These are phyloP conservation scores for Ogataea siamensis DNA, from an alignment of 805 yeast species.

Conservation along the genomic window DNA sequence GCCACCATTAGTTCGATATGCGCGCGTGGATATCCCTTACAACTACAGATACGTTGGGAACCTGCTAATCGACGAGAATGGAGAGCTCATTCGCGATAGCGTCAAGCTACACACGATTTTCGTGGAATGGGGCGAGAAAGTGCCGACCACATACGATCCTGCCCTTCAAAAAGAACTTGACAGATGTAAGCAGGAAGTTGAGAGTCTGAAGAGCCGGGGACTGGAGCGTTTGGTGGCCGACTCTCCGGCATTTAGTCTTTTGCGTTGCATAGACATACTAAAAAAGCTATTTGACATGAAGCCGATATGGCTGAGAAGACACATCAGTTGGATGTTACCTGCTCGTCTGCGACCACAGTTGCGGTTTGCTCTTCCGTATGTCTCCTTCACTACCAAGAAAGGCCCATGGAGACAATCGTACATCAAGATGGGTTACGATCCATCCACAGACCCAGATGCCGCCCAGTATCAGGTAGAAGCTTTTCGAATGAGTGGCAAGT, in stretches of 20 bases:
- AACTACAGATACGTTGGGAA: conserved; percentile 77
- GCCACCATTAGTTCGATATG: conserved; percentile 85
- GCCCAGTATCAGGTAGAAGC: conserved; percentile 82
- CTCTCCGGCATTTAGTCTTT: conserved; percentile 34
- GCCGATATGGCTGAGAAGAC: conserved; percentile 86
- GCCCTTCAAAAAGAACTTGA: conserved; percentile 47
- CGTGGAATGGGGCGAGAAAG: conserved; percentile 45
- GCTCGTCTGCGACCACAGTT: conserved; percentile 43
- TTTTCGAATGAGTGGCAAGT: conserved; percentile 49
- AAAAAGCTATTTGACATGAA: conserved; percentile 57
- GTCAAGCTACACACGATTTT: conserved; percentile 55
- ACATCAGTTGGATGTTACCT: conserved; percentile 57
- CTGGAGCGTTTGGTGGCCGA: conserved; percentile 26
- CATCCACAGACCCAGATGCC: conserved; percentile 50
- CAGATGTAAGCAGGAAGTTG: conserved; percentile 35
- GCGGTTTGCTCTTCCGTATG: conserved; percentile 79
- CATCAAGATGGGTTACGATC: conserved; percentile 77
- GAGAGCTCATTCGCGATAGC: conserved; percentile 41
- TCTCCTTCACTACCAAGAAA: conserved; percentile 74
- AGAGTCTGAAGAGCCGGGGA: conserved; percentile 27
- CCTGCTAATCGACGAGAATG: conserved; percentile 58
- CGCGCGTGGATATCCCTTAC: conserved; percentile 73
- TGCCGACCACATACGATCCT: conserved; percentile 51
- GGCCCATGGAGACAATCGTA: conserved; percentile 96
- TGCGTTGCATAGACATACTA: conserved; percentile 44